Evolutionary conservation across 2,329 filamentous ascomycete species (phyloP), one percentile per base, ranked within the genome.

Genomic region (Fusarium phyllophilum): DNA sequence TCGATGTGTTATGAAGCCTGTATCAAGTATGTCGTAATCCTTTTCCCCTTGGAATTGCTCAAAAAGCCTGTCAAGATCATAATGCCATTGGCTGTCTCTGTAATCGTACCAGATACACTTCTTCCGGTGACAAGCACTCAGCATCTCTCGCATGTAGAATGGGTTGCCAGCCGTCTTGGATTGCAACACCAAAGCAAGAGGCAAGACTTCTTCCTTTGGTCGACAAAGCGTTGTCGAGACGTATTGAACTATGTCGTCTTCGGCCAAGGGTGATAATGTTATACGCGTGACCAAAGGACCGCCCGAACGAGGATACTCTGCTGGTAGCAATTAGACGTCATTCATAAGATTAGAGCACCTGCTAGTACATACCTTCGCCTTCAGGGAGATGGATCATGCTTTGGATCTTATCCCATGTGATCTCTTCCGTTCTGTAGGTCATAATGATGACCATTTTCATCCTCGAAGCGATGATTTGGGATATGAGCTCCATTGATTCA

Each of bases 101-200:
- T 96, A 97, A 70, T 95, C 94, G 81, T 97, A 98, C 89, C 92
- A 97, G 56, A 98, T 93, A 80, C 94, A 97, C 75, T 92, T 92
- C 79, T 94, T 96, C 45, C 94, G 90, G 80, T 97, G 92, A 80
- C 94, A 97, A 7, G 93, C 92, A 78, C 94, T 94, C 9, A 98
- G 88, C 89, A 98, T 97, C 82, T 97, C 94, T 62, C 94, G 89
- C 81, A 97, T 93, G 78, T 96, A 97, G 78, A 97, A 98, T 0
- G 95, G 92, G 70, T 97, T 97, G 4, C 95, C 95, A 33, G 89
- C 89, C 14, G 94, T 96, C 83, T 96, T 97, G 78, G 96, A 95
- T 80, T 97, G 93, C 11, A 98, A 90, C 15, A 97, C 93, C 12
- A 95, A 89, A 5, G 94, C 93, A 24, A 98, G 85, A 1, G 95